A percentile compares a stretch with the other conserved stretches of the same genome.
Evolutionary conservation across 371 early-diverging fungal species (phyloP).

Genomic region (Mortierella sp.): DNA sequence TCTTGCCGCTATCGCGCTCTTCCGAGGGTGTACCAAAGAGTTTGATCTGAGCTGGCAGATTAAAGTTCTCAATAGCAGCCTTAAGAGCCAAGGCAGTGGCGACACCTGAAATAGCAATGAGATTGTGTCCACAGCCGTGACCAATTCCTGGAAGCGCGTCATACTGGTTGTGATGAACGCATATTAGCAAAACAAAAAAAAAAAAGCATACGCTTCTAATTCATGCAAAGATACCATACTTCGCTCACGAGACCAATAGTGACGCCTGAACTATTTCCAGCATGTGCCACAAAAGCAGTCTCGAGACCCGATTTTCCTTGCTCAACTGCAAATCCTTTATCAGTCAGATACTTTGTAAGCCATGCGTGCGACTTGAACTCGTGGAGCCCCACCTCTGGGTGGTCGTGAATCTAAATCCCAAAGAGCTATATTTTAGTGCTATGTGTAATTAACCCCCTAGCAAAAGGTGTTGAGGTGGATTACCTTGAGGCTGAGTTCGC

Average conservation of each 20-base stretch:
- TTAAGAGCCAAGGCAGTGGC: constrained; percentile 74
- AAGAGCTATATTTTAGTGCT: background rate
- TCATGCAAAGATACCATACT: constrained; percentile 40
- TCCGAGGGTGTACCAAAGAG: constrained; percentile 90
- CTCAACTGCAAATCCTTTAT: constrained; percentile 58
- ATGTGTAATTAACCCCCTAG: background rate
- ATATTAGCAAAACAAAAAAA: too few relatives aligned
- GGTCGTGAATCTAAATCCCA: constrained; percentile 52
- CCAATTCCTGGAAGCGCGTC: constrained; percentile 37
- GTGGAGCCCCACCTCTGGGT: constrained; percentile 57
- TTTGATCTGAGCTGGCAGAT: constrained; percentile 69
- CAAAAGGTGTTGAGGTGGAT: background rate
- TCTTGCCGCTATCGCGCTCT: constrained; percentile 78
- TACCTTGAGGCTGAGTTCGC: constrained; percentile 63
- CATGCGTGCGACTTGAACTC: constrained; percentile 57
- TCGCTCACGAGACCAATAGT: constrained; percentile 58
- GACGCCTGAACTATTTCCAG: constrained; percentile 28
- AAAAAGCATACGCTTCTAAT: too few relatives aligned
- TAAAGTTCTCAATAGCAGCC: constrained; percentile 62
- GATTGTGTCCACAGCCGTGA: constrained; percentile 41
- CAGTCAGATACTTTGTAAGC: constrained; percentile 54
- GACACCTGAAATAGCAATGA: constrained; percentile 73
- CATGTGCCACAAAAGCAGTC: constrained; percentile 61
- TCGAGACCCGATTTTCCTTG: constrained; percentile 51
- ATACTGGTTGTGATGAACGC: too few relatives aligned